Conservation (phyloP, 371 early-diverging fungal species). For the Smittium mucronatum region DNA sequence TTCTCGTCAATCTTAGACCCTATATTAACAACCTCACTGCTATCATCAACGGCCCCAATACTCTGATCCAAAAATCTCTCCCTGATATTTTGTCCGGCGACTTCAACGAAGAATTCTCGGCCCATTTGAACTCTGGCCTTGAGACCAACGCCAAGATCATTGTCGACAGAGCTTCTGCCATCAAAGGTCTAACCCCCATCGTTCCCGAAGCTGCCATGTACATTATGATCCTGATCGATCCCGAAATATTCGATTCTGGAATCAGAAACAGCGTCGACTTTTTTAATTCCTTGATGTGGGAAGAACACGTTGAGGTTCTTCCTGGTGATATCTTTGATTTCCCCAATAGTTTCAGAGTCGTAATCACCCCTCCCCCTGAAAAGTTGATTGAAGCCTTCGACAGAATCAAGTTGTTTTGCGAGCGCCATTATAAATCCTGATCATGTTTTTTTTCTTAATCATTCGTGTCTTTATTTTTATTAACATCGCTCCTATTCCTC, state of each 20-base stretch:
- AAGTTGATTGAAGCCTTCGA: slow-evolving; percentile 55
- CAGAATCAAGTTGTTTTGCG: slow-evolving; percentile 69
- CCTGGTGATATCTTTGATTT: slow-evolving; percentile 79
- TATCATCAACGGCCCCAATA: slow-evolving; percentile 72
- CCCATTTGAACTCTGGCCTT: slow-evolving; percentile 52
- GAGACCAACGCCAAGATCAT: slow-evolving; percentile 57
- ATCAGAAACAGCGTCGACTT: slow-evolving; percentile 67
- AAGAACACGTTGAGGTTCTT: slow-evolving; percentile 72
- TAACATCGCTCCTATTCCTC: too few species aligned
- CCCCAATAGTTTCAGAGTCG: slow-evolving; percentile 68
- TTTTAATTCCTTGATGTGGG: slow-evolving; percentile 62
- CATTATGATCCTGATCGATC: slow-evolving; percentile 71
- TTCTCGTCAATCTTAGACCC: slow-evolving; percentile 38
- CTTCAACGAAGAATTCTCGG: slow-evolving; percentile 52
- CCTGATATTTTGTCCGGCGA: slow-evolving; percentile 55
- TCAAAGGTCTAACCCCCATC: slow-evolving; percentile 63
- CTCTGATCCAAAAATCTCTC: slow-evolving; percentile 58
- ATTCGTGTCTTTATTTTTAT: too few species aligned
- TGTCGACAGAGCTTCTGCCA: slow-evolving; percentile 41
- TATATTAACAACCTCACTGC: slow-evolving; percentile 58
- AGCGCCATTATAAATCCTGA: slow-evolving; percentile 37
- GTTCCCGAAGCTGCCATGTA: slow-evolving; percentile 90
- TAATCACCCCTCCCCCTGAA: slow-evolving; percentile 63
- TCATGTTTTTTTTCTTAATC: too few species aligned
- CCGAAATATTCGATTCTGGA: slow-evolving; percentile 50